Percentiles rank a stretch among this genome's conserved stretches.
These are phyloP conservation scores for Parmelia sp. DNA, from an alignment of 495 filamentous ascomycete genomes.

Conservation along the genomic window DNA sequence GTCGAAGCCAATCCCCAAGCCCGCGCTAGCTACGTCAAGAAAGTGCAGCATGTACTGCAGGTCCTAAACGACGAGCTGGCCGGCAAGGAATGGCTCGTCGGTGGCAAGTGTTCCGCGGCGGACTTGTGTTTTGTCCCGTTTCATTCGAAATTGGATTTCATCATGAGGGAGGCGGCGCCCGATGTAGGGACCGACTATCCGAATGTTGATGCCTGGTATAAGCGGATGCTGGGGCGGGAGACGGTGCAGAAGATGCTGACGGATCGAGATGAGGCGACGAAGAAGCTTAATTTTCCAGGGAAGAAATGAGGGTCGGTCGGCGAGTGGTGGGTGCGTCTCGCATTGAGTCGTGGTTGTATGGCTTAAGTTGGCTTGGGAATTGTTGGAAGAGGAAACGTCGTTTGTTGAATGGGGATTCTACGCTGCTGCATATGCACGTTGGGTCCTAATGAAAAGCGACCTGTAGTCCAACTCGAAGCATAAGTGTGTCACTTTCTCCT, in stretches of 20 bases:
- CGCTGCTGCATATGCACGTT: background rate
- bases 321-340: background rate
- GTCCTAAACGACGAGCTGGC: conserved; percentile 12
- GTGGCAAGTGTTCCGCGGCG: conserved; percentile 9
- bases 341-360: background rate
- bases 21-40: conserved; percentile 4
- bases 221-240: conserved; percentile 26
- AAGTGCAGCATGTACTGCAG: background rate
- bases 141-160: conserved; percentile 1
- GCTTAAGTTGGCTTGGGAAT: background rate
- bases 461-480: background rate
- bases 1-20: background rate
- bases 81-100: conserved; percentile 10
- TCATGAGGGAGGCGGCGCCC: conserved; percentile 12
- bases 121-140: conserved; percentile 13
- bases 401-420: background rate
- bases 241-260: conserved; percentile 21
- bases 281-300: background rate
- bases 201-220: conserved; percentile 31
- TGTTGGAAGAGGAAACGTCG: background rate
- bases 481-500: background rate
- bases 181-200: conserved; percentile 28
- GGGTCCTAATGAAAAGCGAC: background rate
- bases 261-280: conserved; percentile 3
- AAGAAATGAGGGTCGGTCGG: background rate